Evolutionary conservation across 163 green algal genomes (phyloP).

Genomic region (Scenedesmus sp.): DNA sequence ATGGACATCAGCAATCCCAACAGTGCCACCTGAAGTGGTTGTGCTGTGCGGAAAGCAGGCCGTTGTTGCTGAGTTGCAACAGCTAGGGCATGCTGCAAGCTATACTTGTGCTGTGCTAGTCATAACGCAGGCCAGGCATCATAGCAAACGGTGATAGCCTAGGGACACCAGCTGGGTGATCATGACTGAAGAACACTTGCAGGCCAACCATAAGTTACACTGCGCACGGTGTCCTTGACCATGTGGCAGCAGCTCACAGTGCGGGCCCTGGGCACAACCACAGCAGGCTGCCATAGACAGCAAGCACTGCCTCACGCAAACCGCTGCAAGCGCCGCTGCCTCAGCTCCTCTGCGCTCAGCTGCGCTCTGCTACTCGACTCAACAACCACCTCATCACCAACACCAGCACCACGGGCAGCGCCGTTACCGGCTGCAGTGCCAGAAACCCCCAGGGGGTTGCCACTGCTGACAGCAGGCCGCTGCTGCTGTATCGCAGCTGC

Average conservation of each 20-base stretch:
- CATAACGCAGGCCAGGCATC: too few species aligned
- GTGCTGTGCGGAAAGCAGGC: too few species aligned
- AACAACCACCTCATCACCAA: neutral
- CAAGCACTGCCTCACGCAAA: constrained; percentile 15
- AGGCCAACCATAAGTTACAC: too few species aligned
- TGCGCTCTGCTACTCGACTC: neutral
- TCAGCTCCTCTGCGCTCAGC: constrained; percentile 49
- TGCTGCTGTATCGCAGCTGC: neutral
- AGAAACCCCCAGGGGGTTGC: neutral
- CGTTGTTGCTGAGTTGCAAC: too few species aligned
- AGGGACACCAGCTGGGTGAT: too few species aligned
- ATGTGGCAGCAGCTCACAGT: neutral
- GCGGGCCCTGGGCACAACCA: neutral
- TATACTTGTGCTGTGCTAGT: too few species aligned
- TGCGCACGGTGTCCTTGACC: too few species aligned
- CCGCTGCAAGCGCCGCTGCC: constrained; percentile 26
- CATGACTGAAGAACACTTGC: too few species aligned
- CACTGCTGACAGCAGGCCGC: neutral
- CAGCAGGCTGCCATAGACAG: neutral
- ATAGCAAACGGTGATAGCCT: too few species aligned
- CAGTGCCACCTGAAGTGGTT: too few species aligned
- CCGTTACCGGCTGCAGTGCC: neutral
- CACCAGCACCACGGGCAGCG: neutral
- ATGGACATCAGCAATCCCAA: too few species aligned
- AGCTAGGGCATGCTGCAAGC: too few species aligned